Base-by-base conservation (phyloP, 441 rosid species). In the Pelargonium citronellum region DNA sequence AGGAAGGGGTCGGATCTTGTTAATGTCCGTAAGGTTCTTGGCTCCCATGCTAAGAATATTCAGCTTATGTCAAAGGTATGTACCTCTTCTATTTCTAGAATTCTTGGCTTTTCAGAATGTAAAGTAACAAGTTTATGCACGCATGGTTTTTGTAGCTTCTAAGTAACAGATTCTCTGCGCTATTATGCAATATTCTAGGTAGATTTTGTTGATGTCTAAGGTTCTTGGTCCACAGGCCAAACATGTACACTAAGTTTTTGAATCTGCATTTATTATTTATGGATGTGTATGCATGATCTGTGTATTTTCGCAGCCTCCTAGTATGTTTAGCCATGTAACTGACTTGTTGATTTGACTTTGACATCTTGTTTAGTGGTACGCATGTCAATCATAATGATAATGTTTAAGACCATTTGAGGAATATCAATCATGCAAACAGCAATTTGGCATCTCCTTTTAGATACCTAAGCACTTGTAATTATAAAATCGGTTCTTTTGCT, bases 21-120 rank as follows among this genome's bases (percentile, higher is more conserved):
- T 44, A 87, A 86, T 68, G 96, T 93, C 13, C 78, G 98, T 27
- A 87, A 87, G 74, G 66, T 93, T 55, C 89, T 93, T 6, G 98
- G 98, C 19, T 60, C 70, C 62, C 93, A 89, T 66, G 85, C 95
- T 0, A 91, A 88, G 85, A 83, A 76, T 72, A 91, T 93, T 76
- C 78, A 88, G 79, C 93, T 91, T 55, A 94, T 94, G 98, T 94
- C 98, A 16, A 94, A 94, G 95, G 98, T 91, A 84, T 74, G 78
- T 71, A 5, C 5, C 66, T 13, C 20, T 17, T 15, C 63, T 7
- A 20, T 58, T 7, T 58, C 63, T 58, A 19, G 22, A 30, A 17
- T 7, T 65, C 12, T 65, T 2, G 43, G 66, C 30, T 58, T 58
- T 58, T 11, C 43, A 39, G 9, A 1, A 39, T 39, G 43, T 39